Evolutionary conservation across 2,329 filamentous ascomycete genomes (phyloP).

Genomic region (Colletotrichum eleusines): DNA sequence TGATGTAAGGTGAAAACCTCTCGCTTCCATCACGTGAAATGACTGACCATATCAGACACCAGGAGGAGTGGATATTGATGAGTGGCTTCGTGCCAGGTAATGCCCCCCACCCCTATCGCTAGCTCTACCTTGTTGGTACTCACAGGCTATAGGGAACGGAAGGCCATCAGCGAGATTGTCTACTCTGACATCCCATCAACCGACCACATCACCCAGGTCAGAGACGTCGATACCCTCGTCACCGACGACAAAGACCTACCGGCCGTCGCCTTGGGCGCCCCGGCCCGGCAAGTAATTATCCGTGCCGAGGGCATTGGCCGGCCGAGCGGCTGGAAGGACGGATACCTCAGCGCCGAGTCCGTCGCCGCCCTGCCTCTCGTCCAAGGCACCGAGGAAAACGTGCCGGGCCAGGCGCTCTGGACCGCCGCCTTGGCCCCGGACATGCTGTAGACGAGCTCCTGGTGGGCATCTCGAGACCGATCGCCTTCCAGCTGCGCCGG

Average conservation of each 20-base stretch:
- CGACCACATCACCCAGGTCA: conserved; percentile 54
- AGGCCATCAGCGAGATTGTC: conserved; percentile 61
- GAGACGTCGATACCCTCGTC: conserved; percentile 62
- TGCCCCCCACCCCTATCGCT: not conserved
- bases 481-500: conserved; percentile 62
- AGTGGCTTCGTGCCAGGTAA: conserved; percentile 60
- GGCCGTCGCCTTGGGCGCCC: conserved; percentile 65
- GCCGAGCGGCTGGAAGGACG: conserved; percentile 64
- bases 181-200: conserved; percentile 58
- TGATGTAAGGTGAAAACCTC: conserved; percentile 47
- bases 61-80: conserved; percentile 57
- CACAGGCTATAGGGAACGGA: conserved; percentile 53
- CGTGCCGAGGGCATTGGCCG: conserved; percentile 65
- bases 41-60: conserved; percentile 55
- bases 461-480: conserved; percentile 64
- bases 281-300: conserved; percentile 65
- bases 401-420: conserved; percentile 66
- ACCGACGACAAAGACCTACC: conserved; percentile 62
- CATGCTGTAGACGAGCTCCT: conserved; percentile 65
- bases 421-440: conserved; percentile 64
- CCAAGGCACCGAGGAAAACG: conserved; percentile 61
- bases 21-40: too few relatives aligned
- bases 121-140: too few relatives aligned
- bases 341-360: conserved; percentile 63
- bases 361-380: conserved; percentile 62